A percentile compares a stretch with the other conserved stretches of the same genome.
phyloP scores from a whole-genome alignment of 371 early-diverging fungal species.

The Haplosporangium sp. region DNA sequence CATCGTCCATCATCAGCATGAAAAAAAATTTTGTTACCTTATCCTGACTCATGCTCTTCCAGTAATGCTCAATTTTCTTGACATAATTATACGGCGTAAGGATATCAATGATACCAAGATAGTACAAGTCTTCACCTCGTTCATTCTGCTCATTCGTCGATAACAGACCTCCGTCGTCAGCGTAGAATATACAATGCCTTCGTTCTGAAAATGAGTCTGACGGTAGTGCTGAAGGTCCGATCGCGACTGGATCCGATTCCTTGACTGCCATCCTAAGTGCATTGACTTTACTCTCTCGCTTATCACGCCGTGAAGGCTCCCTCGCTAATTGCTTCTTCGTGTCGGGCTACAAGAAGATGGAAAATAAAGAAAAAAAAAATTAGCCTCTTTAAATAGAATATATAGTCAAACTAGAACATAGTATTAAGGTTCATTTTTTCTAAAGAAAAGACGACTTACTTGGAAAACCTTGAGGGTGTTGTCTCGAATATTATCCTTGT shows the following conservation, averaged over 20 bases:
- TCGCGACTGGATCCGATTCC: constrained; percentile 72
- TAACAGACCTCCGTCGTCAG: constrained; percentile 90
- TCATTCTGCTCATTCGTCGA: constrained; percentile 80
- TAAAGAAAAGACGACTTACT: constrained; percentile 34
- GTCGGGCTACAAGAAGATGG: constrained; percentile 56
- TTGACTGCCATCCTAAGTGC: constrained; percentile 77
- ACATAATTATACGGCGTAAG: constrained; percentile 89
- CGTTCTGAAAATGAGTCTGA: constrained; percentile 64
- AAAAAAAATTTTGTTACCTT: constrained; percentile 57
- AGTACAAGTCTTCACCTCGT: constrained; percentile 81
- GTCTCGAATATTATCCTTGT: constrained; percentile 89
- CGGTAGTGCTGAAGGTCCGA: constrained; percentile 66
- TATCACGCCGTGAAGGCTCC: constrained; percentile 56
- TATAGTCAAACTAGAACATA: not conserved
- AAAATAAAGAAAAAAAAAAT: not conserved
- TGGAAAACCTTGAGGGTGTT: constrained; percentile 85
- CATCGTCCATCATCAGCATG: no score
- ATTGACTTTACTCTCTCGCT: constrained; percentile 71
- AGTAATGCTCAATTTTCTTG: constrained; percentile 89
- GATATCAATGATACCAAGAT: constrained; percentile 95
- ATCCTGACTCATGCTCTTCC: constrained; percentile 85
- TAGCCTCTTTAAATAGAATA: not conserved
- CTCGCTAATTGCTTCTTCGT: constrained; percentile 57
- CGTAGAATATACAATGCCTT: constrained; percentile 83
- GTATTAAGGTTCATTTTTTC: not conserved